Base-by-base conservation (phyloP, 1,284 basidiomycete species). In the Trametes polyzona region DNA sequence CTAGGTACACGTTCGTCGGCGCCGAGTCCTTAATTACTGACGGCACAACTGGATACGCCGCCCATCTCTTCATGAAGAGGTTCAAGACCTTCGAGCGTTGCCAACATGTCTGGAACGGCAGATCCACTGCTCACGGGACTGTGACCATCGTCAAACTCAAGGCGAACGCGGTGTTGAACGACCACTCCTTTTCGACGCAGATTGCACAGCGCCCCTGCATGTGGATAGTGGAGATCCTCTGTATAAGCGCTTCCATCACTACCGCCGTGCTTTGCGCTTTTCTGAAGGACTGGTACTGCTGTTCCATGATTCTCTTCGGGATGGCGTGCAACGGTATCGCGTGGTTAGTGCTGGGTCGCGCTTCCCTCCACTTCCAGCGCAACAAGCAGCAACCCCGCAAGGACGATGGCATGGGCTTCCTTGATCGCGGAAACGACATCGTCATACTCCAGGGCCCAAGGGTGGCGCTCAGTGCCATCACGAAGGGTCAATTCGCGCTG, bases 251-350 rank as follows among this genome's bases (percentile, higher is more conserved):
- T 7, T 50, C 47, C 24, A 14, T 55, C 26, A 35, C 21, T 23
- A 39, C 57, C 1, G 54, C 47, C 29, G 35, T 42, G 27, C 11
- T 39, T 4, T 54, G 52, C 36, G 57, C 41, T 4, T 29, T 51
- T 6, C 33, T 44, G 17, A 12, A 19, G 27, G 57, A 59, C 41
- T 59, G 52, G 52, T 51, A 46, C 39, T 55, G 29, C 17, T 50
- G 44, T 17, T 29, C 47, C 2, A 51, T 50, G 19, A 55, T 59
- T 48, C 42, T 54, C n/a, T 40, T 55, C 4, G 57, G 57, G 5
- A 51, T 55, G 19, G 9, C 51, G 24, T 27, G 37, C 17, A 55
- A 44, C 47, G 57, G 52, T 14, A 5, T 29, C 10, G 17, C 57
- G 16, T 51, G 57, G 43, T 51, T 19, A n/a, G 35, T 54, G n/a